Base-by-base conservation (phyloP, 176 grass and related monocot genomes). In the Miscanthus lutarioriparius region DNA sequence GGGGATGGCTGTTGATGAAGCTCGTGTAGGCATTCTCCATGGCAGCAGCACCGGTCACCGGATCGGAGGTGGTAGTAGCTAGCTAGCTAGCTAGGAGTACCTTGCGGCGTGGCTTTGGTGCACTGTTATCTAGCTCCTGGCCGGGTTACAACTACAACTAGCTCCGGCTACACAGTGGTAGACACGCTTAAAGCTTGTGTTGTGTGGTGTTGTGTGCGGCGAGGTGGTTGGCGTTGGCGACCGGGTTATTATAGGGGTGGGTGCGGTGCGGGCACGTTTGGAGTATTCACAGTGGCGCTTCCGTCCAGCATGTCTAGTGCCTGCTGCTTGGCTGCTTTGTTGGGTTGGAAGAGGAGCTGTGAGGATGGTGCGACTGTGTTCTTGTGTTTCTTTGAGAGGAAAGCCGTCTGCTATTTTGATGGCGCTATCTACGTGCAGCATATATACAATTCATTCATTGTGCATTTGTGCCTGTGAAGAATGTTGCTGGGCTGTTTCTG, bases 11-110 rank as follows among this genome's bases (percentile, higher is more conserved):
- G 73, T 82, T 90, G 39, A 93, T 71, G 68, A 95, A 92, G 80
- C 82, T 87, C 16, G 86, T 72, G 85, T 95, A 98, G 61, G 89
- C 89, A 85, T 93, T 92, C 86, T 94, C 92, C 95, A 97, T 94
- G 82, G 72, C 86, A 67, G 72, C 13, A 30, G 28, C 28, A 30
- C 28, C 28, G 28, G 28, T 30, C 28, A 40, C 68, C 23, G 71
- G 32, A 62, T 32, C 27, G 20, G 59, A 4, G 23, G 9, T 27
- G 33, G 32, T 77, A 68, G 45, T 76, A 49, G 64, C 79, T 82
- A 16, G 19, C 79, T 82, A 16, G 19, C 51, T 54, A 28, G 8
- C 16, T 33, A 6, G 38, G 22, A 40, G 37, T 72, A 71, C 51
- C 80, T 83, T 59, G 56, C 47, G 13, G 8, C 6, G 56, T 37